A percentile compares a stretch with the other conserved stretches of the same genome.
These are phyloP conservation scores for Cutaneotrichosporon sp. DNA, from an alignment of 1,284 basidiomycete species.

Conservation along the genomic window DNA sequence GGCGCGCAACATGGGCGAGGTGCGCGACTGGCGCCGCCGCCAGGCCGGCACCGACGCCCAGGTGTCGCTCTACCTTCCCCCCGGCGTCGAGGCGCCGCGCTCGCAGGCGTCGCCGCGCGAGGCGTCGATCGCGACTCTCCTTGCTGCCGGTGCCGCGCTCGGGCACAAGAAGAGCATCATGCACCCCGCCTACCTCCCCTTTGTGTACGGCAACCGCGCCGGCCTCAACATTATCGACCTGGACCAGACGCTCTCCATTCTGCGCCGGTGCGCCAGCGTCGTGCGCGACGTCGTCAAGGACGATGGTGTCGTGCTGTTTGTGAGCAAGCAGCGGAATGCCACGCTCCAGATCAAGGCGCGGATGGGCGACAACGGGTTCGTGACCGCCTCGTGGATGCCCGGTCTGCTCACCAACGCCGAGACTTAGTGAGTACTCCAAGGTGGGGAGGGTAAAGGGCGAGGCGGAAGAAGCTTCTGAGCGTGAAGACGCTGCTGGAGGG, in stretches of 20 bases:
- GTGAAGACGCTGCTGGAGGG: no score
- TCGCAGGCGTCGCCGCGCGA: slow-evolving; percentile 20
- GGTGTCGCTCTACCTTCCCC: slow-evolving; percentile 34
- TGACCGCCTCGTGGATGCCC: slow-evolving; percentile 88
- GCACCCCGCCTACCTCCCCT: slow-evolving; percentile 86
- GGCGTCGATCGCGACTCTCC: slow-evolving; percentile 74
- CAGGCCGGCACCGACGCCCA: slow-evolving; percentile 31
- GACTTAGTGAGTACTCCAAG: slow-evolving; percentile 59
- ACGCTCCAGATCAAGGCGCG: slow-evolving; percentile 80
- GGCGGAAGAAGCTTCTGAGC: background rate
- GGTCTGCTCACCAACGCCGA: slow-evolving; percentile 90
- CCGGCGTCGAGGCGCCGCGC: slow-evolving; percentile 9
- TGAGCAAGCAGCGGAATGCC: slow-evolving; percentile 77
- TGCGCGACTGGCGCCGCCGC: slow-evolving; percentile 41
- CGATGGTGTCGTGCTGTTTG: slow-evolving; percentile 85
- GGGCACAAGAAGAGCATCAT: slow-evolving; percentile 83
- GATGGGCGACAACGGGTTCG: slow-evolving; percentile 71
- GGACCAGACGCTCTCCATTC: slow-evolving; percentile 86
- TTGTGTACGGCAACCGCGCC: slow-evolving; percentile 88
- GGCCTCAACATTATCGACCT: slow-evolving; percentile 94
- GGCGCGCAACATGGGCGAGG: slow-evolving; percentile 45
- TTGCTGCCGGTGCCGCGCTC: slow-evolving; percentile 91
- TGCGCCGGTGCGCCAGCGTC: slow-evolving; percentile 85
- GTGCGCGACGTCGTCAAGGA: slow-evolving; percentile 77
- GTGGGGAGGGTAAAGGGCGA: background rate